Evolutionary conservation across 257 asterid genomes (phyloP).

Genomic region (Petunia secreta): DNA sequence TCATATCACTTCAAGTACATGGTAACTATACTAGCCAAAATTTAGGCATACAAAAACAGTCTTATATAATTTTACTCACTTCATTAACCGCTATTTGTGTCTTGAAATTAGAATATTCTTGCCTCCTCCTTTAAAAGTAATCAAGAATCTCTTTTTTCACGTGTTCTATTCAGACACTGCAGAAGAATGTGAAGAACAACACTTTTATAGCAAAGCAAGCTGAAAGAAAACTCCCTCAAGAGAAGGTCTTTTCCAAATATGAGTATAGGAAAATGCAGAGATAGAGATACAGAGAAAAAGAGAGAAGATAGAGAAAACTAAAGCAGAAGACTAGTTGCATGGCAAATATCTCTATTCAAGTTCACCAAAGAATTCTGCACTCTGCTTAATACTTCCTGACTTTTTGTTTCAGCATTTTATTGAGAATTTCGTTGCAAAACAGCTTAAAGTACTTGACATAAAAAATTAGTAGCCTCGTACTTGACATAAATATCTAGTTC

Average conservation of each 20-base stretch:
- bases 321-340: not conserved
- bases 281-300: not conserved
- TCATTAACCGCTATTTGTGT: not conserved
- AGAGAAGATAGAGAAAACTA: not conserved
- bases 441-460: not conserved
- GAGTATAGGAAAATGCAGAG: not conserved
- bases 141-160: not conserved
- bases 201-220: not conserved
- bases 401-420: not conserved
- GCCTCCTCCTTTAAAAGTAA: not conserved
- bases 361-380: not conserved
- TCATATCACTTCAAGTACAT: too few species aligned
- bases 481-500: not conserved
- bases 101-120: not conserved
- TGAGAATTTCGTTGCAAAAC: not conserved
- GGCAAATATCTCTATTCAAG: not conserved
- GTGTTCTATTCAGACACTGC: slow-evolving; percentile 27
- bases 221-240: not conserved
- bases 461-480: not conserved
- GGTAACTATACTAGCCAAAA: not conserved
- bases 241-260: not conserved
- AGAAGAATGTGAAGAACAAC: slow-evolving; percentile 36
- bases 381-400: not conserved
- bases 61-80: not conserved
- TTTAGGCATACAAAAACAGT: not conserved